Evolutionary conservation across 2,329 filamentous ascomycete genomes (phyloP), one percentile per base, ranked within the genome.

Genomic region (Aaosphaeria pasadenensis): DNA sequence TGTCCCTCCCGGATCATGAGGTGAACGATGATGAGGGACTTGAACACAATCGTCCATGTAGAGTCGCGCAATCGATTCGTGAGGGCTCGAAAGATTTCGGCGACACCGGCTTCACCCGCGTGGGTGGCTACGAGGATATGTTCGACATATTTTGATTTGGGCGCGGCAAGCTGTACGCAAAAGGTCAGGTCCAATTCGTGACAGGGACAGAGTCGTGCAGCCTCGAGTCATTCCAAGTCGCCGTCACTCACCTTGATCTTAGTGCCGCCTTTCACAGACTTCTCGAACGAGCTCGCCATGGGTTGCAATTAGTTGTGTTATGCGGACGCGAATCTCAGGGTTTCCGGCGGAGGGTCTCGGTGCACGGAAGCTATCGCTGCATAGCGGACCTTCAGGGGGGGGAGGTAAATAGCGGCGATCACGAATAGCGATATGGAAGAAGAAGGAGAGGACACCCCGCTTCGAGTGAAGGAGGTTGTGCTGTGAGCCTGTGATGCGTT

Each of bases 11-110:
- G 84, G 67, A 99, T 94, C 94, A 99, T 97, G 52, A 97, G 77
- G 71, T 99, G 94, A 42, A 95, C 85, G 43, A 95, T 94, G 62
- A 97, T 96, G 58, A 99, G 78, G 61, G 90, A 87, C 77, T 99
- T 99, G 85, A 96, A 96, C 56, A 96, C 92, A 49, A 97, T 91
- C n/a, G 94, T 99, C 94, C 94, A 99, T 78, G 94, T 96, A 58
- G 92, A 92, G 71, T 99, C 94, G 68, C 91, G 87, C 57, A 99
- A 74, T 45, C 94, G 85, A 69, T 90, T 84, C 67, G 95, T 91
- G 46, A 99, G 78, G 39, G 91, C 89, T 52, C 94, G 86, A 71
- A 99, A 97, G 65, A 99, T 89, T 75, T 99, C 94, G 51, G 87
- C 92, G 51, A 99, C 90, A 58, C 92, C 94, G 46, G 89, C 88